Evolutionary conservation across 192 early-diverging fungal species (phyloP), one percentile per base, ranked within the genome.

Genomic region (Gorgonomyces haynaldii): DNA sequence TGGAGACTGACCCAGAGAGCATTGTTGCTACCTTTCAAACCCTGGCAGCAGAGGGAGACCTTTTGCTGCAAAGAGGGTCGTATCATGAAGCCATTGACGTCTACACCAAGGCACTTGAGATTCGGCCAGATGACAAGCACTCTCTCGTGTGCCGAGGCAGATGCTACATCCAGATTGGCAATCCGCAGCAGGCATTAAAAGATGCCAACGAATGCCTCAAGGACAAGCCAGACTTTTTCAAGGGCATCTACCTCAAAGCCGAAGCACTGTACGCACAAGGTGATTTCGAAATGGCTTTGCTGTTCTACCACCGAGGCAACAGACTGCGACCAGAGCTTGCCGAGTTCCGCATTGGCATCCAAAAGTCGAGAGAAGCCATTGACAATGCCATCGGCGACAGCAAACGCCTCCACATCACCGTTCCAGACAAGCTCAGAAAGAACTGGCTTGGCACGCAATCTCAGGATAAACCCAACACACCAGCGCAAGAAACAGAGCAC

Each of bases 241-340:
- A 61, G 54, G 65, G 66, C 3, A 55, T 73, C 1, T 72, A 57
- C 32, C 55, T 65, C 41, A 74, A 74, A 60, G 72, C 72, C 0
- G 72, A 74, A 49, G 72, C 72, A 16, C 46, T 74, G 6, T 74
- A 74, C 36, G 58, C 70, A 5, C 43, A 68, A 30, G 72, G 72
- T 0, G 72, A 74, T 41, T 74, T 74, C 45, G 72, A 74, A 53
- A 60, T 74, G 57, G 70, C 72, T 19, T 52, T 74, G 35, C 55
- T 74, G 31, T 74, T 53, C 37, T 74, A 58, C 37, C 72, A 74
- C 42, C 46, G 72, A n/a, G 72, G 72, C n/a, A 74, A 74, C 52
- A 72, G 64, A 48, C 55, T 74, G 39, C 53, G 70, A 8, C 72
- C 72, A 8, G 72, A 74, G 46, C 45, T 74, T 3, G 52, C 66